Conservation (phyloP, 1,284 basidiomycete species). For the Malassezia arunalokei region DNA sequence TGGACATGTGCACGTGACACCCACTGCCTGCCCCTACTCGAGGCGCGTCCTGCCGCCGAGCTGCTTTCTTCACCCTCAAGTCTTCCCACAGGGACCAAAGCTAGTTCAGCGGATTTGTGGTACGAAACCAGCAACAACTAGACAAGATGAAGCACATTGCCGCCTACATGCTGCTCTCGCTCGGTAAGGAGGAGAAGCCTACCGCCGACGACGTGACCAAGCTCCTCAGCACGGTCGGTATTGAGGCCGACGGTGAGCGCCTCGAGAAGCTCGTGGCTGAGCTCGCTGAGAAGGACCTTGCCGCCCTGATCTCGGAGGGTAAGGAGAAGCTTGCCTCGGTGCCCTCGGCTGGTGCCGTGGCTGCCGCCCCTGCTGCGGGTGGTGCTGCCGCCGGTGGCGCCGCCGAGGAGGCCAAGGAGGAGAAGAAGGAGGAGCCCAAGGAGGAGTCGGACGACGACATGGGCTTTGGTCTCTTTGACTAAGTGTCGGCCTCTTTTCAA, state of each 20-base stretch:
- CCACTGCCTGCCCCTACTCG: not conserved
- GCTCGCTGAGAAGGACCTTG: constrained; percentile 81
- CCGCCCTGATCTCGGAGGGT: constrained; percentile 84
- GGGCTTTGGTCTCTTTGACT: constrained; percentile 46
- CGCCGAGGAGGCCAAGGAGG: constrained; percentile 57
- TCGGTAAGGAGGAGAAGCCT: constrained; percentile 79
- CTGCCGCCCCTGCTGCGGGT: constrained; percentile 47
- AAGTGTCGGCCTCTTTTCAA: constrained; percentile 10
- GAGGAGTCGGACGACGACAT: constrained; percentile 45
- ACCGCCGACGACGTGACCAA: constrained; percentile 79
- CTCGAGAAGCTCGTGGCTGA: constrained; percentile 78
- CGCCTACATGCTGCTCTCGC: constrained; percentile 82
- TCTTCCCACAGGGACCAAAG: constrained; percentile 57
- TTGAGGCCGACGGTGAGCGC: constrained; percentile 75
- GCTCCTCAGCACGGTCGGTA: constrained; percentile 69
- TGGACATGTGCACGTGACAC: not conserved
- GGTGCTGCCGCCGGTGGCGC: constrained; percentile 57
- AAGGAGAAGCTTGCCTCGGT: constrained; percentile 86
- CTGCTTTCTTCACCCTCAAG: constrained; percentile 51
- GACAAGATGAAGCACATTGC: constrained; percentile 44
- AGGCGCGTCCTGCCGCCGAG: not conserved
- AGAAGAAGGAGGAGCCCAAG: constrained; percentile 46
- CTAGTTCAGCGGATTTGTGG: constrained; percentile 43
- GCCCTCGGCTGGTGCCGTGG: constrained; percentile 47
- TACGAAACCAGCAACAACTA: constrained; percentile 14